Conservation (phyloP, 2,329 filamentous ascomycete species). For the Diaporthe nobilis region DNA sequence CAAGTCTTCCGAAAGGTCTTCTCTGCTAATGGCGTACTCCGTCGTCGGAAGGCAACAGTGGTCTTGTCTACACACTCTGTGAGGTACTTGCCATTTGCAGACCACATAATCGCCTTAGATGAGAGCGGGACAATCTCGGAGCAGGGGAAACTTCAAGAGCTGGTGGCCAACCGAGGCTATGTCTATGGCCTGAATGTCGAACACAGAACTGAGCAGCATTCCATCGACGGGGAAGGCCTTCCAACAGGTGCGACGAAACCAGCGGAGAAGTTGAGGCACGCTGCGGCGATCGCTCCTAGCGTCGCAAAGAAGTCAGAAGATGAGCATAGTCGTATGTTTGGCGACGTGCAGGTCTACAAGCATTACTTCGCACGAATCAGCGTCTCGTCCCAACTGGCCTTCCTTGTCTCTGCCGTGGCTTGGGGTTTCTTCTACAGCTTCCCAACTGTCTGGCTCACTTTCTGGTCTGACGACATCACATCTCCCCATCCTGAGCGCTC, state of each 20-base stretch:
- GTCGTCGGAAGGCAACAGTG: constrained; percentile 44
- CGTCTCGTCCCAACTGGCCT: constrained; percentile 39
- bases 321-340: constrained; percentile 1
- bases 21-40: constrained; percentile 50
- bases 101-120: constrained; percentile 62
- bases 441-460: constrained; percentile 50
- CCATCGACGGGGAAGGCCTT: constrained; percentile 40
- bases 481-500: background rate
- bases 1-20: constrained; percentile 57
- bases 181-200: constrained; percentile 54
- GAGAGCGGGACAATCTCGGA: constrained; percentile 57
- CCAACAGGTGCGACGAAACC: constrained; percentile 18
- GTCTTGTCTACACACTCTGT: constrained; percentile 58
- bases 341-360: constrained; percentile 49
- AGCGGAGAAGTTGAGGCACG: background rate
- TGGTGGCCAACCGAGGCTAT: constrained; percentile 55
- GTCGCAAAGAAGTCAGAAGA: background rate
- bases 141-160: constrained; percentile 56
- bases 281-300: no score
- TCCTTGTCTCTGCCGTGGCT: constrained; percentile 41
- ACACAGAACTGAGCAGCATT: background rate
- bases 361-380: constrained; percentile 52
- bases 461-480: constrained; percentile 10
- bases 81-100: constrained; percentile 56
- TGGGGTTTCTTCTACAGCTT: constrained; percentile 49